Evolutionary conservation across 169 alveolate species (phyloP), one percentile per base, ranked within the genome.

Genomic region (Cryptosporidium sp.): DNA sequence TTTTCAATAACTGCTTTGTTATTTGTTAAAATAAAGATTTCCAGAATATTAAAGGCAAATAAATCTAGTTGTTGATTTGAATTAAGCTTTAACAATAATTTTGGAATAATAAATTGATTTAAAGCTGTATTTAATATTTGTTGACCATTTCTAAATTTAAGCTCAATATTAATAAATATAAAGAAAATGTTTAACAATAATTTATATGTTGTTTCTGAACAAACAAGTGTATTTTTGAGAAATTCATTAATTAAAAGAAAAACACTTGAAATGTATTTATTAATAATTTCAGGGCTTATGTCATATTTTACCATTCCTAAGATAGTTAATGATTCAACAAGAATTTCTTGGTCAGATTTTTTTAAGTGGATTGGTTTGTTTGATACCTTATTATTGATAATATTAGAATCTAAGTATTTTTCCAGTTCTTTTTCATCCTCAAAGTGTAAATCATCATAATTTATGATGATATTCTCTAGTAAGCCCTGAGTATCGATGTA

Each of bases 401-500:
- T 12, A 45, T 44, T 39, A 29, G 84, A 70, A 44, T 70, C 84
- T 14, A 29, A 18, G 23, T 44, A 45, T 26, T 23, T 44, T 44
- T 52, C 70, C 26, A 72, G 51, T 16, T 52, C 85, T n/a, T 29
- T 23, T 29, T 72, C 69, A 53, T 72, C 62, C 10, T 52, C 51
- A 72, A 72, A 23, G 44, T 53, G 10, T 29, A 51, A 52, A 18
- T 72, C 70, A n/a, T 72, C 70, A 51, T 72, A 72, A 3, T 29
- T 72, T 16, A 35, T 45, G 21, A 42, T 69, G 1, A 44, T 35
- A 44, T 44, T 48, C 70, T 80, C 89, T 14, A 80, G 29, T 16
- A 80, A 39, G 26, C 75, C 75, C 10, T 80, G 89, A n/a, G 89
- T 80, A 26, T 80, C 89, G 1, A 80, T 67, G 29, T 44, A 80